phyloP scores from a whole-genome alignment of 108 stramenopile species.

The Thalassiosira profunda region DNA sequence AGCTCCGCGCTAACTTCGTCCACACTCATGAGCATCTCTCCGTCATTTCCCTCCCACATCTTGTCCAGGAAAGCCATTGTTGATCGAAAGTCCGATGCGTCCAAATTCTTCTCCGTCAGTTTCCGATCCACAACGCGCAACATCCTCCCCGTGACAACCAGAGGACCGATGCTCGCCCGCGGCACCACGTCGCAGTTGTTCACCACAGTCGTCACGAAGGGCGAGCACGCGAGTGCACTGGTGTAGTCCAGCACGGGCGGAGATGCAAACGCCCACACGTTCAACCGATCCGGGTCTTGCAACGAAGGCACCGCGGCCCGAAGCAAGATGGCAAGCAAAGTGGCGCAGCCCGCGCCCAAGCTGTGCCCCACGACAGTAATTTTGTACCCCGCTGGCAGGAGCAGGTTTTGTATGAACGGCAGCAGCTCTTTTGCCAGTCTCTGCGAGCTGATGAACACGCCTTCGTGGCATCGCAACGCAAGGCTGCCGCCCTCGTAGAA shows the following conservation, averaged over 20 bases:
- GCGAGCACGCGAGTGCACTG: slow-evolving; percentile 28
- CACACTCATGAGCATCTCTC: slow-evolving; percentile 39
- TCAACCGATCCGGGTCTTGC: slow-evolving; percentile 10
- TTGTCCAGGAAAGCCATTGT: slow-evolving; percentile 14
- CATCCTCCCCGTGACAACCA: slow-evolving; percentile 30
- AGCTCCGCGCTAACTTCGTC: slow-evolving; percentile 27
- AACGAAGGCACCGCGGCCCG: slow-evolving; percentile 39
- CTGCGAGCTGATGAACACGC: slow-evolving; percentile 43
- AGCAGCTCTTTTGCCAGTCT: slow-evolving; percentile 45
- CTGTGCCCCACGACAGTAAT: slow-evolving; percentile 55
- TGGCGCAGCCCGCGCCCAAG: slow-evolving; percentile 60
- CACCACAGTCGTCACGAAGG: slow-evolving; percentile 64
- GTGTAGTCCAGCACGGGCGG: slow-evolving; percentile 56
- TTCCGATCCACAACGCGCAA: slow-evolving; percentile 39
- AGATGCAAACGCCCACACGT: slow-evolving; percentile 60
- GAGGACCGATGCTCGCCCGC: slow-evolving; percentile 40
- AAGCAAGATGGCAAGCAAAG: slow-evolving; percentile 47
- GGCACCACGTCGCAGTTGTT: slow-evolving; percentile 67
- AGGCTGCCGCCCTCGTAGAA: slow-evolving; percentile 31
- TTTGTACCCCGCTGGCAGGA: slow-evolving; percentile 54
- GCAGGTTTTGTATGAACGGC: slow-evolving; percentile 47
- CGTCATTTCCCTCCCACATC: slow-evolving; percentile 29
- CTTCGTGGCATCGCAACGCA: slow-evolving; percentile 56
- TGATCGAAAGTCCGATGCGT: slow-evolving; percentile 11
- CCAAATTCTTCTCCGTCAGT: slow-evolving; percentile 40